Evolutionary conservation across 306 rosid species (phyloP).

Genomic region (Hylodesmum podocarpum): DNA sequence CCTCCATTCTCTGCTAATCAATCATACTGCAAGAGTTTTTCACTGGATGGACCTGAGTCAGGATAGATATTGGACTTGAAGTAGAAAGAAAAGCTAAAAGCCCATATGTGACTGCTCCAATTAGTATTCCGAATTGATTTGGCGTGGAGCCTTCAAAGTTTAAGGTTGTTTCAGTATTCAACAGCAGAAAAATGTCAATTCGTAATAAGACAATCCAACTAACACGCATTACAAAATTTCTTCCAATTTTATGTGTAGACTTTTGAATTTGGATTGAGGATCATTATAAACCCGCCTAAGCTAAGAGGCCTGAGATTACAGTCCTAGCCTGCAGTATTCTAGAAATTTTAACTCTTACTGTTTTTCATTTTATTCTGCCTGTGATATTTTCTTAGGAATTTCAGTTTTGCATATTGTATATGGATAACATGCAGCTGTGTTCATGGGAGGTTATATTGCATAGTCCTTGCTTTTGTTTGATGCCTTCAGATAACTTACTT

Average conservation of each 20-base stretch:
- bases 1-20: not conserved
- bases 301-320: not conserved
- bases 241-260: not conserved
- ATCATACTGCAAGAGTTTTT: not conserved
- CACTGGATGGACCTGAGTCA: not conserved
- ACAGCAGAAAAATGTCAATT: not conserved
- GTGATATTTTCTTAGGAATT: slow-evolving; percentile 4
- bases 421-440: slow-evolving; percentile 26
- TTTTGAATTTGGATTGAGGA: not conserved
- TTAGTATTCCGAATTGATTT: not conserved
- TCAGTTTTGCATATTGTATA: slow-evolving; percentile 29
- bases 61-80: not conserved
- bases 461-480: slow-evolving; percentile 12
- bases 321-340: not conserved
- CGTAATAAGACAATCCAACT: not conserved
- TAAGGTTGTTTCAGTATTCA: not conserved
- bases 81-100: not conserved
- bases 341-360: not conserved
- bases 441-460: slow-evolving; percentile 1
- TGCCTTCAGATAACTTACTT: not conserved
- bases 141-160: not conserved
- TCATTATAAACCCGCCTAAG: not conserved
- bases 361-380: not conserved
- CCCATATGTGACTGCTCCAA: not conserved
- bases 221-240: not conserved